phyloP scores from a whole-genome alignment of 148 eudicot species.

The Camellia sinensis region DNA sequence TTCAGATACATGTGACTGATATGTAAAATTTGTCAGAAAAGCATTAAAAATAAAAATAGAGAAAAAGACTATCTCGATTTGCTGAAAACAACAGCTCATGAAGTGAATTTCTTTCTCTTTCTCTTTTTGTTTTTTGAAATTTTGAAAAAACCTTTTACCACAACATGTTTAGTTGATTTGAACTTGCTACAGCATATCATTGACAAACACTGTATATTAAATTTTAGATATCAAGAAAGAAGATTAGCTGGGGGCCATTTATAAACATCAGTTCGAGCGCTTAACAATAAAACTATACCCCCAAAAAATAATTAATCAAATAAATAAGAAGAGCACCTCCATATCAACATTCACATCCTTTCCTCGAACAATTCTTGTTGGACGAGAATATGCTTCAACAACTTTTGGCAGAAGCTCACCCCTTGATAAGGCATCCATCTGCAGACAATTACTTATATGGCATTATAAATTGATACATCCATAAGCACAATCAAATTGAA shows the following conservation, averaged over 20 bases:
- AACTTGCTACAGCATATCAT: constrained; percentile 4
- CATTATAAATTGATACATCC: neutral
- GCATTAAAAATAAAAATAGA: neutral
- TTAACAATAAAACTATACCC: too few relatives aligned
- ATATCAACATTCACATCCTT: constrained; percentile 52
- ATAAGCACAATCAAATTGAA: neutral
- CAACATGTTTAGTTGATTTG: neutral
- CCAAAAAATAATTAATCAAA: neutral
- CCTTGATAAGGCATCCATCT: constrained; percentile 79
- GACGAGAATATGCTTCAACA: constrained; percentile 94
- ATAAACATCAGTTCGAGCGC: neutral
- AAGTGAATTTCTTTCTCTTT: neutral
- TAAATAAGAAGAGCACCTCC: constrained; percentile 39
- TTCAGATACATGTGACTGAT: too few relatives aligned
- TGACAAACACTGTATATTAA: neutral
- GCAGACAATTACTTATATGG: neutral
- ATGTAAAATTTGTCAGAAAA: too few relatives aligned
- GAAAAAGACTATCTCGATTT: neutral
- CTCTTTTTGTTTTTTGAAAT: neutral
- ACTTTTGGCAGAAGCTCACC: constrained; percentile 73
- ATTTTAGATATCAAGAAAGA: neutral
- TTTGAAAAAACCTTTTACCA: neutral
- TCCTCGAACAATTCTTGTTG: constrained; percentile 97
- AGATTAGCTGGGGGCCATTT: neutral
- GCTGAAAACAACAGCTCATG: neutral